These are phyloP conservation scores for Coelastrella sp. DNA, from an alignment of 139 green algal genomes.

Conservation along the genomic window DNA sequence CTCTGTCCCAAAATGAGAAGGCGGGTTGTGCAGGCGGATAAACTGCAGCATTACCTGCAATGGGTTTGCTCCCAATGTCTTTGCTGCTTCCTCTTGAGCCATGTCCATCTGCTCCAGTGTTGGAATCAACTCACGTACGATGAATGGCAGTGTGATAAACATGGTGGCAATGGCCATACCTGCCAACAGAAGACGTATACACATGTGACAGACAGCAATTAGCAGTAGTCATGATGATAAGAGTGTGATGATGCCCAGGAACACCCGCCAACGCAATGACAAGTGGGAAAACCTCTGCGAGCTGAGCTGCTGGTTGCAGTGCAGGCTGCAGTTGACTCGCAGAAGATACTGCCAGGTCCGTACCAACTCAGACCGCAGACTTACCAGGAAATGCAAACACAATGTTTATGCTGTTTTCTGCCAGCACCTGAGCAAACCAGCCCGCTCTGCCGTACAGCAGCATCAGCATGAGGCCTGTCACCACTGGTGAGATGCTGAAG, in stretches of 20 bases:
- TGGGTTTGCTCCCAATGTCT: constrained; percentile 83
- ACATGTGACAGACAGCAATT: too few species aligned
- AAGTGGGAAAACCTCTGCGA: too few species aligned
- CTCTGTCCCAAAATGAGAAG: too few species aligned
- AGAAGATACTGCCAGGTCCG: not conserved
- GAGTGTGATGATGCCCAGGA: too few species aligned
- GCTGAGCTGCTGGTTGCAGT: too few species aligned
- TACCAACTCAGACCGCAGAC: not conserved
- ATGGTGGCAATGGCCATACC: constrained; percentile 90
- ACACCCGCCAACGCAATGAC: too few species aligned
- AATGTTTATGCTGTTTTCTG: constrained; percentile 75
- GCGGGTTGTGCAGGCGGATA: not conserved
- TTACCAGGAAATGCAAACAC: constrained; percentile 91
- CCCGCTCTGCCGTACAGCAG: constrained; percentile 89
- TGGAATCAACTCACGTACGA: constrained; percentile 90
- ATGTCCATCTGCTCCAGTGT: constrained; percentile 87
- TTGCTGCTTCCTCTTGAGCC: constrained; percentile 86
- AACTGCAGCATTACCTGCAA: constrained; percentile 60
- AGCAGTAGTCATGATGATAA: too few species aligned
- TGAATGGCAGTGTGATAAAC: constrained; percentile 93
- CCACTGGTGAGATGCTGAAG: constrained; percentile 91
- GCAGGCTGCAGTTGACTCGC: too few species aligned
- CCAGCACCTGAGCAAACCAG: constrained; percentile 84
- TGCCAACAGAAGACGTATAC: constrained; percentile 38
- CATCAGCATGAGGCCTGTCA: constrained; percentile 91